Evolutionary conservation across 2,329 filamentous ascomycete species (phyloP).

Genomic region (Ophiostoma piceae): DNA sequence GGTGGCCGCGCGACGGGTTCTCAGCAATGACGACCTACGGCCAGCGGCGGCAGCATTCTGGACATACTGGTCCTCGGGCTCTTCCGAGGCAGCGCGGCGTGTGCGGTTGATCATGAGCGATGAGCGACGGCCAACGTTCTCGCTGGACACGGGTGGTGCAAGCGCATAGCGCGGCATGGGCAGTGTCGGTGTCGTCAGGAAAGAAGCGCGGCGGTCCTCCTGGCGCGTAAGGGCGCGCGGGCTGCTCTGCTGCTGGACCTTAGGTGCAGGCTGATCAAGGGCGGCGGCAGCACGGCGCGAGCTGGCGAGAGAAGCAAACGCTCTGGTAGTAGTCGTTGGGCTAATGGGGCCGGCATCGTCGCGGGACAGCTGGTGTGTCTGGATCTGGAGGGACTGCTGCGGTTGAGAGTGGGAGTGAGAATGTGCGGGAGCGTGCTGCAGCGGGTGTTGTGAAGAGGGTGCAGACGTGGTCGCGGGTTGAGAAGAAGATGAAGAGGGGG

Average conservation of each 20-base stretch:
- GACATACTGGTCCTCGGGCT: conserved; percentile 36
- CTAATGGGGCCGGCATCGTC: conserved; percentile 27
- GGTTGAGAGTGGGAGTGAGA: conserved; percentile 8
- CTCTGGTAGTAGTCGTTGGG: conserved; percentile 21
- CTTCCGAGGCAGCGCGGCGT: conserved; percentile 46
- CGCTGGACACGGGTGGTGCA: conserved; percentile 40
- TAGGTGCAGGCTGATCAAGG: conserved; percentile 25
- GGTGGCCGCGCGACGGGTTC: conserved; percentile 38
- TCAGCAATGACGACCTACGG: conserved; percentile 41
- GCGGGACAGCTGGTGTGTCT: conserved; percentile 24
- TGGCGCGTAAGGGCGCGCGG: conserved; percentile 34
- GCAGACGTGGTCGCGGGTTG: not conserved
- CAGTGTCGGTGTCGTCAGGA: conserved; percentile 43
- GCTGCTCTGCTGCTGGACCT: conserved; percentile 33
- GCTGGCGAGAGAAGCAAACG: conserved; percentile 22
- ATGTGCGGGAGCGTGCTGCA: not conserved
- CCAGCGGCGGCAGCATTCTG: conserved; percentile 32
- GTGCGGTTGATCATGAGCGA: conserved; percentile 43
- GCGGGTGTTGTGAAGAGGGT: not conserved
- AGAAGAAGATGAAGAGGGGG: not conserved
- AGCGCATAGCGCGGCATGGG: conserved; percentile 42
- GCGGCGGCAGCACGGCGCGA: conserved; percentile 20
- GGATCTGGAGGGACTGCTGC: not conserved
- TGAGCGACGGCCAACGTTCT: conserved; percentile 47
- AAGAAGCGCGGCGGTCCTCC: conserved; percentile 50